phyloP scores from a whole-genome alignment of 441 rosid genomes.

The Erysimum pusillum region DNA sequence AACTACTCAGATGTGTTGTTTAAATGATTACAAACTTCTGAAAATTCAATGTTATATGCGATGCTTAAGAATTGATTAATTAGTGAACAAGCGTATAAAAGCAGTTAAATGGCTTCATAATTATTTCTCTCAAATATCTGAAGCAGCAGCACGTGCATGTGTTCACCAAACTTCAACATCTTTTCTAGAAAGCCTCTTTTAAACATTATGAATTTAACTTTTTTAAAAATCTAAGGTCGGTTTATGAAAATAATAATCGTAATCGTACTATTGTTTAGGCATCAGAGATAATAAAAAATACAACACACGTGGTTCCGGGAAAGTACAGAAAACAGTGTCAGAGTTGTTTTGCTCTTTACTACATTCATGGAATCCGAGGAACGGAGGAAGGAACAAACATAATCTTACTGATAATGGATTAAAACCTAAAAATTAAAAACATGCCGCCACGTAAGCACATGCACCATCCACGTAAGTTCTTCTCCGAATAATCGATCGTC shows the following conservation, averaged over 20 bases:
- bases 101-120: neutral
- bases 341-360: slow-evolving; percentile 27
- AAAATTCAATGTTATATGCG: neutral
- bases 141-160: slow-evolving; percentile 3
- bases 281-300: neutral
- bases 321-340: slow-evolving; percentile 34
- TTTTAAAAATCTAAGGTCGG: neutral
- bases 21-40: neutral
- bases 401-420: neutral
- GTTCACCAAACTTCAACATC: slow-evolving; percentile 10
- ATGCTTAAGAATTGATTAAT: neutral
- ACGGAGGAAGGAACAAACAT: neutral
- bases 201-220: neutral
- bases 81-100: neutral
- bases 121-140: slow-evolving; percentile 1
- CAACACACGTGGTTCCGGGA: slow-evolving; percentile 35
- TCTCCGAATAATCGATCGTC: neutral
- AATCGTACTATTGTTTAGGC: neutral
- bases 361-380: slow-evolving; percentile 35
- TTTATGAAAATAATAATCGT: neutral
- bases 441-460: neutral
- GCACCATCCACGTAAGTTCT: slow-evolving; percentile 4
- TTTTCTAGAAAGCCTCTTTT: slow-evolving; percentile 19
- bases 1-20: slow-evolving; percentile 4
- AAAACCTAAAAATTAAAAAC: neutral